Evolutionary conservation across 495 filamentous ascomycete genomes (phyloP), one percentile per base, ranked within the genome.

Genomic region (Aspergillus nidulans): DNA sequence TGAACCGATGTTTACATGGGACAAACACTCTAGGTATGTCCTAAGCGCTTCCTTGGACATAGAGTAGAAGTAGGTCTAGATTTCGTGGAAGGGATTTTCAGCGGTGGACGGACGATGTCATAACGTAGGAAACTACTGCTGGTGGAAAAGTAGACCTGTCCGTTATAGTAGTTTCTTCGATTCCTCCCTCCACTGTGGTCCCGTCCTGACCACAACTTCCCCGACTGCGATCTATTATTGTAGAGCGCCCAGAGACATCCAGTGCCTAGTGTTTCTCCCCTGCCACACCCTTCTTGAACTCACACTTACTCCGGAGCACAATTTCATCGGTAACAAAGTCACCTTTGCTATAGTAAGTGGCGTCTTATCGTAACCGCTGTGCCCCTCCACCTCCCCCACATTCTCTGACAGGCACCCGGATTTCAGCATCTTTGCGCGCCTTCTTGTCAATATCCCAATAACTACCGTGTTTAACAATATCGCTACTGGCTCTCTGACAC

Each of bases 341-440:
- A 23, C 30, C 8, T 20, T 24, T 21, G 30, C 26, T 42, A 34
- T 18, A 16, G 30, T 19, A 18, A 36, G 46, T 43, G 28, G 13
- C 49, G 18, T 48, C 52, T 49, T 57, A 56, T 56, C 49, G 44
- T 23, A 32, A 56, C 56, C 25, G 15, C 23, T 39, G 36, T 49
- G 39, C 45, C 46, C 47, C 49, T 48, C 47, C 40, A 32, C 49
- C 21, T 38, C 52, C 51, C 59, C 53, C 54, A 61, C 54, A 55
- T 53, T 52, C 25, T 52, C 39, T 49, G 39, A 47, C 40, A 61
- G 50, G 53, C 59, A 57, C 6, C 59, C 51, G 44, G 36, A 48
- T 26, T 52, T 26, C 55, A 26, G 40, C 26, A 7, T 57, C 26
- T 34, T 23, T 26, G 21, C 21, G 25, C 42, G 12, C 9, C 18